Conservation (phyloP, 257 asterid genomes). For the Datura wrightii region DNA sequence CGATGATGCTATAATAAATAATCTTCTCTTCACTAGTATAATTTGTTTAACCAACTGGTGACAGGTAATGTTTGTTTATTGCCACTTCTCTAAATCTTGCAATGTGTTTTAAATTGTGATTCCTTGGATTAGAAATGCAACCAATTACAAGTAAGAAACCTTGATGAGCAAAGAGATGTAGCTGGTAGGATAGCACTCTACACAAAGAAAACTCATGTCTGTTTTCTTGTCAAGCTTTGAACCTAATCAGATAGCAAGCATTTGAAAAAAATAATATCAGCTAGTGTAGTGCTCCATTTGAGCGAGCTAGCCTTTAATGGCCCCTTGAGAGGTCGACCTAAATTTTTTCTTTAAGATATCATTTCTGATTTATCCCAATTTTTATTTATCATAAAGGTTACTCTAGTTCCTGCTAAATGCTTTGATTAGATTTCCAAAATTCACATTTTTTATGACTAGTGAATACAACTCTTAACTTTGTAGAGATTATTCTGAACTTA, state of each 20-base stretch:
- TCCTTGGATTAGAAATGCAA: background rate
- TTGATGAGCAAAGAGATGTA: background rate
- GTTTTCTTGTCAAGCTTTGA: too few relatives aligned
- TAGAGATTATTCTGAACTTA: background rate
- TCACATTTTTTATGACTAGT: too few relatives aligned
- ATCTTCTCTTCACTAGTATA: background rate
- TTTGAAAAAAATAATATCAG: too few relatives aligned
- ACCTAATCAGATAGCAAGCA: too few relatives aligned
- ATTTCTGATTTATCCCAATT: background rate
- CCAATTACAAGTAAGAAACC: background rate
- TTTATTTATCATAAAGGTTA: background rate
- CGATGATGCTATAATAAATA: background rate
- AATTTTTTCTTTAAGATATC: background rate
- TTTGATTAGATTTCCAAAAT: too few relatives aligned
- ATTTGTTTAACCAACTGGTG: background rate
- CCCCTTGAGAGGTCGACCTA: background rate
- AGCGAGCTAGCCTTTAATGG: background rate
- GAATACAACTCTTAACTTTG: too few relatives aligned
- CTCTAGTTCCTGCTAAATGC: background rate
- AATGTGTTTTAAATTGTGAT: background rate
- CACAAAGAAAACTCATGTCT: too few relatives aligned
- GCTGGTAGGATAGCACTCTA: background rate
- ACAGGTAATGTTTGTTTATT: background rate
- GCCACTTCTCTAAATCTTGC: background rate
- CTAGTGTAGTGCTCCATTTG: too few relatives aligned